phyloP scores from a whole-genome alignment of 306 rosid genomes.

The Trifolium pratense region DNA sequence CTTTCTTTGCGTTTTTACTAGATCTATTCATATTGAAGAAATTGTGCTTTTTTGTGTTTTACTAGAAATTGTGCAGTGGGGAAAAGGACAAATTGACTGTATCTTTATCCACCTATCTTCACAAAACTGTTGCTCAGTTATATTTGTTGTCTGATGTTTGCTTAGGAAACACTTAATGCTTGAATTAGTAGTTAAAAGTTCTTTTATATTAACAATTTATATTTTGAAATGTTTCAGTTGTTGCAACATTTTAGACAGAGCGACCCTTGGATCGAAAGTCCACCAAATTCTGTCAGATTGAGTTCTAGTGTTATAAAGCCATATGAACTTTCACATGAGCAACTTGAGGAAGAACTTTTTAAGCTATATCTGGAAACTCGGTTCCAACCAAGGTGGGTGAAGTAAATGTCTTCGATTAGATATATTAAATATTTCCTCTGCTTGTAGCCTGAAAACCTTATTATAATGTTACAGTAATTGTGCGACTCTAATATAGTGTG shows the following conservation, averaged over 20 bases:
- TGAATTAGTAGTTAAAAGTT: background rate
- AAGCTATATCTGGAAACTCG: constrained; percentile 57
- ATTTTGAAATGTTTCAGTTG: constrained; percentile 63
- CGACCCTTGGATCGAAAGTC: constrained; percentile 71
- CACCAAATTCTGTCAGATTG: constrained; percentile 26
- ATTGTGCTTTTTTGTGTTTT: background rate
- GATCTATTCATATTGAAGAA: constrained; percentile 13
- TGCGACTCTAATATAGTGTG: background rate
- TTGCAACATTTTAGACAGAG: constrained; percentile 58
- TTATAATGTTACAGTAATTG: background rate
- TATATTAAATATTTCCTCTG: background rate
- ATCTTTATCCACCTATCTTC: constrained; percentile 4
- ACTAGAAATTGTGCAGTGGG: background rate
- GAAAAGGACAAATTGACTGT: background rate
- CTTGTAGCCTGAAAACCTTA: background rate
- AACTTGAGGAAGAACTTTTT: constrained; percentile 65
- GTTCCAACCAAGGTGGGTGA: constrained; percentile 72
- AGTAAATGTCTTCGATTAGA: background rate
- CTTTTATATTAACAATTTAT: constrained; percentile 24
- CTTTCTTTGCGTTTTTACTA: constrained; percentile 17
- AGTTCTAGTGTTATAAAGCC: constrained; percentile 42
- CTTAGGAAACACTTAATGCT: background rate
- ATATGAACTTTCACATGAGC: constrained; percentile 36
- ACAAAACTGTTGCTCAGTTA: constrained; percentile 23
- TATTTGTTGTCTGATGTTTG: constrained; percentile 20